Percentiles rank a stretch among this genome's conserved stretches.
Evolutionary conservation across 306 rosid genomes (phyloP).

Genomic region (Quercus berberidifolia): DNA sequence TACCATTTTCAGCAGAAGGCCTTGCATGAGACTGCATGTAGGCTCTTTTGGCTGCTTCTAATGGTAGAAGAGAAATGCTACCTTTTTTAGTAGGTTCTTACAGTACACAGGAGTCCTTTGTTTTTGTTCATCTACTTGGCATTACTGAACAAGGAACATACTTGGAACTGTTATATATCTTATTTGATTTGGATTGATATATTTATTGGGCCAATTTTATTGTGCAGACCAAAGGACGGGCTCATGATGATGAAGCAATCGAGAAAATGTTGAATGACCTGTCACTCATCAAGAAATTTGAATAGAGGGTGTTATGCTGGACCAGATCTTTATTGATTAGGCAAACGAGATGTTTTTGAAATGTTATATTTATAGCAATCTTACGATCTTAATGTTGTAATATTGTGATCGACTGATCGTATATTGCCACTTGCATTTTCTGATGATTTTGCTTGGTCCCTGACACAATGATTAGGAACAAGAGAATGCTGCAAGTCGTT

Average conservation of each 20-base stretch:
- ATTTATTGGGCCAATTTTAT: not conserved
- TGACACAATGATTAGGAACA: too few relatives aligned
- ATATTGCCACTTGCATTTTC: too few relatives aligned
- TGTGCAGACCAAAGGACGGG: conserved; percentile 85
- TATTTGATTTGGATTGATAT: not conserved
- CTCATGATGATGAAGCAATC: conserved; percentile 87
- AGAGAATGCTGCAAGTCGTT: too few relatives aligned
- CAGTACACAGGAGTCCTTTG: not conserved
- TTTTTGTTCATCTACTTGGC: not conserved
- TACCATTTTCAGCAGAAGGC: not conserved
- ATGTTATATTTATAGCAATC: too few relatives aligned
- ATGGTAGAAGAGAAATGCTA: not conserved
- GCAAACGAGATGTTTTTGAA: not conserved
- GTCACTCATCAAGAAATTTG: conserved; percentile 86
- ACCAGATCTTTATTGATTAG: not conserved
- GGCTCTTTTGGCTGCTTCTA: not conserved
- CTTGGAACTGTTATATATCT: not conserved
- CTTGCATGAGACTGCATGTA: not conserved
- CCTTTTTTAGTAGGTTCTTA: not conserved
- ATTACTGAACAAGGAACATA: not conserved
- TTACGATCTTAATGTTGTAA: too few relatives aligned
- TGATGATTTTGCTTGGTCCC: too few relatives aligned
- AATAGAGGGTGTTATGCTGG: conserved; percentile 20
- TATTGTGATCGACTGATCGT: too few relatives aligned
- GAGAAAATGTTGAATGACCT: conserved; percentile 91